A percentile compares a stretch with the other conserved stretches of the same genome.
Conservation (phyloP, 1,284 basidiomycete genomes). For the Kalmanozyma brasiliensis region DNA sequence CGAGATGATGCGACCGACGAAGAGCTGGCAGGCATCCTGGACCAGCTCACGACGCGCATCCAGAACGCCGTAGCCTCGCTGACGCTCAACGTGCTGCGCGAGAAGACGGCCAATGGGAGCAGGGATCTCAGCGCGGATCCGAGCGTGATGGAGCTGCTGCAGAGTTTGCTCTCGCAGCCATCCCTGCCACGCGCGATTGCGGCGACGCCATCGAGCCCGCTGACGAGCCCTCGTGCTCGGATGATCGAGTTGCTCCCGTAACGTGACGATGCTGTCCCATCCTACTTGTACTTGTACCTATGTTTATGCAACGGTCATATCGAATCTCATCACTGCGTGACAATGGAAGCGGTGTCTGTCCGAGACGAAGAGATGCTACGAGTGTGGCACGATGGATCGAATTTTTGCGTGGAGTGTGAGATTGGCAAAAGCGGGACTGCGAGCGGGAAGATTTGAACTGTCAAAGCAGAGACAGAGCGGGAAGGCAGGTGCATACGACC, state of each 20-base stretch:
- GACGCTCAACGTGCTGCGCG: constrained; percentile 31
- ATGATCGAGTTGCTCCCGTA: constrained; percentile 31
- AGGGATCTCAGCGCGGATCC: constrained; percentile 12
- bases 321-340: too few relatives aligned
- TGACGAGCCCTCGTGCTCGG: constrained; percentile 26
- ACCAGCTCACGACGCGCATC: constrained; percentile 63
- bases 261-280: not conserved
- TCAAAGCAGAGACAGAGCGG: too few relatives aligned
- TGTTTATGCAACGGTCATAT: not conserved
- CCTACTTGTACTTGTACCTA: not conserved
- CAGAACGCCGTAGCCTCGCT: constrained; percentile 55
- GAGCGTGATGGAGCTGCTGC: constrained; percentile 32
- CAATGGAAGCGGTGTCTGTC: too few relatives aligned
- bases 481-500: too few relatives aligned
- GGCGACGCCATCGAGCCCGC: constrained; percentile 6
- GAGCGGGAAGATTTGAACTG: too few relatives aligned
- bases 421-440: too few relatives aligned
- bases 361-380: too few relatives aligned
- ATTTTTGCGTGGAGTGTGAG: too few relatives aligned
- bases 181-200: constrained; percentile 8
- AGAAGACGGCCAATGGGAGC: constrained; percentile 28
- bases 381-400: too few relatives aligned
- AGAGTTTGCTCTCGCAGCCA: constrained; percentile 20
- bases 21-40: constrained; percentile 59
- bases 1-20: constrained; percentile 66